Evolutionary conservation across 495 filamentous ascomycete genomes (phyloP).

Genomic region (Talaromyces adpressus): DNA sequence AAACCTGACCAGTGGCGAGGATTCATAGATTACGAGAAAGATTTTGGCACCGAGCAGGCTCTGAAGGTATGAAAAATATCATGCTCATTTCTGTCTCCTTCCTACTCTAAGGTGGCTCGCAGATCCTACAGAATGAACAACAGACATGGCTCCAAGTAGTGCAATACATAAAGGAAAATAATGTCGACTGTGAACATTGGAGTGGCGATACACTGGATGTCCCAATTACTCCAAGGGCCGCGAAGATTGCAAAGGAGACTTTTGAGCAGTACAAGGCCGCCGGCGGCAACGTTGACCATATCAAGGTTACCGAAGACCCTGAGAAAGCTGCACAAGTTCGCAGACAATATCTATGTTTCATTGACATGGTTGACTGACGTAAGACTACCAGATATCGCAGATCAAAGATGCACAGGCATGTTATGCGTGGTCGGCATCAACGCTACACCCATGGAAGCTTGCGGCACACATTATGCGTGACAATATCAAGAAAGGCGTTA

Average conservation of each 20-base stretch:
- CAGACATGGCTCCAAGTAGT: not conserved
- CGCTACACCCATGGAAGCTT: not conserved
- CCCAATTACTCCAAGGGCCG: not conserved
- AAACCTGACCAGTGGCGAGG: slow-evolving; percentile 2
- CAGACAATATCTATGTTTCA: not conserved
- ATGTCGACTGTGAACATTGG: slow-evolving; percentile 1
- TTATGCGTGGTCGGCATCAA: not conserved
- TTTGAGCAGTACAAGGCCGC: not conserved
- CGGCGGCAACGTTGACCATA: not conserved
- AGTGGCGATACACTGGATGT: not conserved
- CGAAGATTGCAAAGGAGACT: not conserved
- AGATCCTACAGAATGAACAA: not conserved
- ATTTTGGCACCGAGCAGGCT: not conserved
- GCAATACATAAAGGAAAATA: not conserved
- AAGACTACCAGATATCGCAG: not conserved
- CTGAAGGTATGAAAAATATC: not conserved
- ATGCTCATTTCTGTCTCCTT: not conserved
- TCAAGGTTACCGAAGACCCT: not conserved
- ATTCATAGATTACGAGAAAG: not conserved
- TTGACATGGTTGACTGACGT: not conserved
- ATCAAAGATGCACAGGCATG: slow-evolving; percentile 1
- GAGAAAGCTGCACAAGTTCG: not conserved
- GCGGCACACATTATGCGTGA: slow-evolving; percentile 1
- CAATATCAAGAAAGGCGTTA: not conserved
- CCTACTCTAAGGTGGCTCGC: not conserved